Percentiles rank a stretch among this genome's conserved stretches.
Conservation (phyloP, 2,329 filamentous ascomycete genomes). For the Pseudogymnoascus sp. region DNA sequence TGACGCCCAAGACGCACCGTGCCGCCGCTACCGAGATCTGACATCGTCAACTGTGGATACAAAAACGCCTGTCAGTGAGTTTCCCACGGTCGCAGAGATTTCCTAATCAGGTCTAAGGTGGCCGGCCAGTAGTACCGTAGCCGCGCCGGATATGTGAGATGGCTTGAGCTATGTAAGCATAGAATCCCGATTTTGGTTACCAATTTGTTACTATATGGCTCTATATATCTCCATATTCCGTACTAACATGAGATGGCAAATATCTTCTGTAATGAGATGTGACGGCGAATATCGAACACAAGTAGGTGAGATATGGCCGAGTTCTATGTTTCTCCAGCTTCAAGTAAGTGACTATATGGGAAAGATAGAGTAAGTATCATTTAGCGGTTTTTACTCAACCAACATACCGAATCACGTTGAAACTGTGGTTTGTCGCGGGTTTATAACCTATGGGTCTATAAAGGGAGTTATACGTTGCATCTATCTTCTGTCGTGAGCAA, state of each 20-base stretch:
- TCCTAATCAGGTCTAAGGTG: neutral
- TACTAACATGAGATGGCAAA: too few relatives aligned
- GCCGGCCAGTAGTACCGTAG: neutral
- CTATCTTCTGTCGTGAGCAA: neutral
- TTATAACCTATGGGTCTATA: neutral
- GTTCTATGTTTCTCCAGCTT: neutral
- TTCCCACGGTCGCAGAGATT: neutral
- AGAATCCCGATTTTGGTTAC: neutral
- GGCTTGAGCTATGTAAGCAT: neutral
- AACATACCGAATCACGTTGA: neutral
- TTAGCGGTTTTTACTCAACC: neutral
- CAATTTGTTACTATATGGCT: neutral
- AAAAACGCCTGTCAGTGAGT: neutral
- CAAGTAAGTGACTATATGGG: neutral
- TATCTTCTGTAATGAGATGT: neutral
- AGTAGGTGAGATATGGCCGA: neutral
- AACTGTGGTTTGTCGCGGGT: neutral
- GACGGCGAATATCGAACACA: neutral
- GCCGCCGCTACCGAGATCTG: neutral
- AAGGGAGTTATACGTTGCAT: neutral
- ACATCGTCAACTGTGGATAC: neutral
- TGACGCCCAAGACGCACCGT: neutral
- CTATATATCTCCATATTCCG: neutral
- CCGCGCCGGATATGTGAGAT: neutral
- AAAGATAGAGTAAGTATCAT: neutral